Conservation (phyloP, 495 filamentous ascomycete species). For the Parathielavia hyrcaniae region DNA sequence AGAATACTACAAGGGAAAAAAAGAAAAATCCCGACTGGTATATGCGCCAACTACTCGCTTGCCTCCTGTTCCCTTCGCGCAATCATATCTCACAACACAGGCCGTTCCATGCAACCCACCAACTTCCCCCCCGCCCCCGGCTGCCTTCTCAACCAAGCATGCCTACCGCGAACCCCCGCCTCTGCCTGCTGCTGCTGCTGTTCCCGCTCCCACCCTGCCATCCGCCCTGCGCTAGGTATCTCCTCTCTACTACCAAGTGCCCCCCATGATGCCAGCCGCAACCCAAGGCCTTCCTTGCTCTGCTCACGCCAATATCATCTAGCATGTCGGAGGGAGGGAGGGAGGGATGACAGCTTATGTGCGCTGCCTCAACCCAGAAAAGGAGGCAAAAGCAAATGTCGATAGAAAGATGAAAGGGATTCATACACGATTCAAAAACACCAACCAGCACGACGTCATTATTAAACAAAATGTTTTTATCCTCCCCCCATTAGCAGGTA, state of each 20-base stretch:
- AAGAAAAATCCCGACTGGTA: constrained; percentile 12
- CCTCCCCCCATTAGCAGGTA: constrained; percentile 15
- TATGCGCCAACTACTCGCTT: constrained; percentile 9
- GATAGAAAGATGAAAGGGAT: constrained; percentile 19
- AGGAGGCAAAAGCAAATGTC: constrained; percentile 14
- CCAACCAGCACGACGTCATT: constrained; percentile 27
- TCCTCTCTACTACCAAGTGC: not conserved
- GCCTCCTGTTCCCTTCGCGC: constrained; percentile 7
- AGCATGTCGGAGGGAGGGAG: constrained; percentile 9
- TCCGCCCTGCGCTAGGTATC: too few species aligned
- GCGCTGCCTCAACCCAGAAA: constrained; percentile 12
- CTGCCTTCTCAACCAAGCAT: not conserved
- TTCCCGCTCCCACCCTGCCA: not conserved
- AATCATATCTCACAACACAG: not conserved
- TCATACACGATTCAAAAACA: constrained; percentile 30
- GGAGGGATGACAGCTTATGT: not conserved
- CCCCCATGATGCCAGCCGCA: constrained; percentile 6
- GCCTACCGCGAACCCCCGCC: not conserved
- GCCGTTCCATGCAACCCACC: not conserved
- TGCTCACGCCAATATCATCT: constrained; percentile 5
- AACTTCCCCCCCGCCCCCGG: too few species aligned
- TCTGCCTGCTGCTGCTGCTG: not conserved
- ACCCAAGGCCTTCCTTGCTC: not conserved
- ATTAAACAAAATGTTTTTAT: constrained; percentile 41
- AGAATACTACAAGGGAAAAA: constrained; percentile 2